Conservation (phyloP, 768 basidiomycete species). For the Phanerochaete carnosa region DNA sequence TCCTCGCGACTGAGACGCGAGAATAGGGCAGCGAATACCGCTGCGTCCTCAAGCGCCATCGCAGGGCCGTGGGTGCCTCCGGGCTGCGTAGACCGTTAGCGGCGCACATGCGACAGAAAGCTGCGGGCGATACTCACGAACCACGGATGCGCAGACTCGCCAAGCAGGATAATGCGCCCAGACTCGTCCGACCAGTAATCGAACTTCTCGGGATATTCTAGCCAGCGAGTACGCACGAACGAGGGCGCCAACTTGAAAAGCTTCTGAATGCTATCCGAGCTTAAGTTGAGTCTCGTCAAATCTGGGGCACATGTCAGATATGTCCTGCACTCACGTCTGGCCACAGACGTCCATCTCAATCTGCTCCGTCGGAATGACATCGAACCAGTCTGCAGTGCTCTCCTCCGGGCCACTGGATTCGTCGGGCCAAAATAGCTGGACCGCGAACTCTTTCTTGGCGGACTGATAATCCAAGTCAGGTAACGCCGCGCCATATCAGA, state of each 20-base stretch:
- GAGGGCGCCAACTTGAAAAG: conserved; percentile 30
- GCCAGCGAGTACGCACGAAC: conserved; percentile 36
- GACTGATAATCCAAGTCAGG: conserved; percentile 25
- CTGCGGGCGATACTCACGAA: conserved; percentile 33
- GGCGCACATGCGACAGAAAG: not conserved
- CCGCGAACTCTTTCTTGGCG: conserved; percentile 34
- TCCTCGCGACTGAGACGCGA: conserved; percentile 43
- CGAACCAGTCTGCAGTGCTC: conserved; percentile 31
- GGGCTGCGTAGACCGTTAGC: conserved; percentile 34
- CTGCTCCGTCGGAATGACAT: conserved; percentile 27
- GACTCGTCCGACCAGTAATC: conserved; percentile 49
- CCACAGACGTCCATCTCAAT: conserved; percentile 35
- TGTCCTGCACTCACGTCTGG: conserved; percentile 30
- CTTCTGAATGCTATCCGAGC: conserved; percentile 29
- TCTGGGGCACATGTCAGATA: not conserved
- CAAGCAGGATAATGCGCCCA: conserved; percentile 48
- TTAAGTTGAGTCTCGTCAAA: not conserved
- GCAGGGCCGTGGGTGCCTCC: conserved; percentile 48
- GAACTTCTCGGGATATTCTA: conserved; percentile 28
- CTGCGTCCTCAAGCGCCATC: conserved; percentile 59
- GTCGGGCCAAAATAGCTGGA: conserved; percentile 36
- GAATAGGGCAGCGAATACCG: conserved; percentile 56
- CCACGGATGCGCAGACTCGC: conserved; percentile 59
- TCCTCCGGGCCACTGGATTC: conserved; percentile 27
- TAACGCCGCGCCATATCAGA: conserved; percentile 1